Percentiles rank a stretch among this genome's conserved stretches.
These are phyloP conservation scores for Myxozyma neglecta DNA, from an alignment of 805 yeast genomes.

Conservation along the genomic window DNA sequence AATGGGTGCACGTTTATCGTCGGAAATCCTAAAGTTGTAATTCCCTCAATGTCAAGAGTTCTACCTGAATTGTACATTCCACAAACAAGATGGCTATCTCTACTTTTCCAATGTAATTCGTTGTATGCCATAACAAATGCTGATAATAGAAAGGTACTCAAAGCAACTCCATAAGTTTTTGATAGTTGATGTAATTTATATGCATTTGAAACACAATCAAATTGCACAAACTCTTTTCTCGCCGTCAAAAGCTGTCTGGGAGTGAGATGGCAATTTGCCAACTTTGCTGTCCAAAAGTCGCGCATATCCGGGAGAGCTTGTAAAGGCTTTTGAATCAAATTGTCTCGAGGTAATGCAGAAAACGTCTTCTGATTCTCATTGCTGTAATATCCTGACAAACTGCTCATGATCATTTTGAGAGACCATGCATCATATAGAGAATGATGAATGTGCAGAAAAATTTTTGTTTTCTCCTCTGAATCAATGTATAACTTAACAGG, in stretches of 20 bases:
- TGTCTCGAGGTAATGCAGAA: neutral
- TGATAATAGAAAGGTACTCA: constrained; percentile 15
- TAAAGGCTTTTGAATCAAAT: neutral
- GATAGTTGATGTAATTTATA: neutral
- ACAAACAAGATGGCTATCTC: constrained; percentile 6
- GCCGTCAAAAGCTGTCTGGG: neutral
- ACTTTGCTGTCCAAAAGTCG: neutral
- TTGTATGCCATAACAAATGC: constrained; percentile 15
- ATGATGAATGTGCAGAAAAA: constrained; percentile 33
- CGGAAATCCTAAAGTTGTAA: constrained; percentile 21
- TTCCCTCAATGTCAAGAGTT: constrained; percentile 11
- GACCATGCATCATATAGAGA: constrained; percentile 37
- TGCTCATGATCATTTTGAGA: constrained; percentile 12
- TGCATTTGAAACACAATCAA: neutral
- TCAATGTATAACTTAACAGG: constrained; percentile 18
- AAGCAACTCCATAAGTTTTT: neutral
- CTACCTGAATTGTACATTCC: constrained; percentile 35
- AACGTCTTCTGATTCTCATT: neutral
- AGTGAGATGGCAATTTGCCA: neutral
- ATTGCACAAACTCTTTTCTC: neutral
- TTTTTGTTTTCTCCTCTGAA: neutral
- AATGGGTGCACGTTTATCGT: constrained; percentile 32
- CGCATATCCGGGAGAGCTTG: neutral
- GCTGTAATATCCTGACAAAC: constrained; percentile 13
- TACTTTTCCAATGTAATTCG: neutral